A percentile compares a stretch with the other conserved stretches of the same genome.
Conservation (phyloP, 805 yeast genomes). For the Spathaspora boniae region DNA sequence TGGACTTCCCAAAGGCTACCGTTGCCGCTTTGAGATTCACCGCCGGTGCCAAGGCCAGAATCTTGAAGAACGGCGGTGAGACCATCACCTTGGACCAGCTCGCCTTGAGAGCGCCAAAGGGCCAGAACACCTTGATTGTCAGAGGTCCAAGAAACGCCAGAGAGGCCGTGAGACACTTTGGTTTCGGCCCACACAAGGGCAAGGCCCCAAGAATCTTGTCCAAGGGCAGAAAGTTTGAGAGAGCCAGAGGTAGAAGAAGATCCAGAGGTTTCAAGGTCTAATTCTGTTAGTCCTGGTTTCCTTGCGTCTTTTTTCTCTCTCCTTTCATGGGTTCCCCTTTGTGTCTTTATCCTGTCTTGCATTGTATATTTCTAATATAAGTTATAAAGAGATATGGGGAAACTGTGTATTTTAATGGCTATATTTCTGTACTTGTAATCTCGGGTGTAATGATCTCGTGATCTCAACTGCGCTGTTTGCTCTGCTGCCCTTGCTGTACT, state of each 20-base stretch:
- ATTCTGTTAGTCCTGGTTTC: conserved; percentile 23
- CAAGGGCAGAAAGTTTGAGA: conserved; percentile 99
- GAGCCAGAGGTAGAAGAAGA: conserved; percentile 99
- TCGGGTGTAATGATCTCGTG: too few relatives aligned
- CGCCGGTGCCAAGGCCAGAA: conserved; percentile 97
- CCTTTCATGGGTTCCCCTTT: conserved; percentile 6
- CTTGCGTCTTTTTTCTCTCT: conserved; percentile 3
- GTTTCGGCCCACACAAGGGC: conserved; percentile 99
- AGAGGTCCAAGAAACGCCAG: conserved; percentile 99
- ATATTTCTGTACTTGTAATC: too few relatives aligned
- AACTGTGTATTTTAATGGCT: too few relatives aligned
- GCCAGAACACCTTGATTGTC: conserved; percentile 95
- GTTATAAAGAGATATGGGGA: too few relatives aligned
- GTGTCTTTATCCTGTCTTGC: conserved; percentile 10
- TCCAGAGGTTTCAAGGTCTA: conserved; percentile 99
- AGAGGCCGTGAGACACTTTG: conserved; percentile 99
- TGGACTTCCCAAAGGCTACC: conserved; percentile 92
- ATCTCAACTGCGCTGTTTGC: too few relatives aligned
- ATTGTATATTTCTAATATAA: conserved; percentile 12
- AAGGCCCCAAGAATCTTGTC: conserved; percentile 99
- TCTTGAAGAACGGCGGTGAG: conserved; percentile 99
- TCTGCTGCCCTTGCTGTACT: too few relatives aligned
- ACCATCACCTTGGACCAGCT: conserved; percentile 98
- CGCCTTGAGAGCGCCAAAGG: conserved; percentile 99
- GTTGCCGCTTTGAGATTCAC: conserved; percentile 99